These are phyloP conservation scores for Ascochyta pisi DNA, from an alignment of 2,329 filamentous ascomycete species.

Conservation along the genomic window DNA sequence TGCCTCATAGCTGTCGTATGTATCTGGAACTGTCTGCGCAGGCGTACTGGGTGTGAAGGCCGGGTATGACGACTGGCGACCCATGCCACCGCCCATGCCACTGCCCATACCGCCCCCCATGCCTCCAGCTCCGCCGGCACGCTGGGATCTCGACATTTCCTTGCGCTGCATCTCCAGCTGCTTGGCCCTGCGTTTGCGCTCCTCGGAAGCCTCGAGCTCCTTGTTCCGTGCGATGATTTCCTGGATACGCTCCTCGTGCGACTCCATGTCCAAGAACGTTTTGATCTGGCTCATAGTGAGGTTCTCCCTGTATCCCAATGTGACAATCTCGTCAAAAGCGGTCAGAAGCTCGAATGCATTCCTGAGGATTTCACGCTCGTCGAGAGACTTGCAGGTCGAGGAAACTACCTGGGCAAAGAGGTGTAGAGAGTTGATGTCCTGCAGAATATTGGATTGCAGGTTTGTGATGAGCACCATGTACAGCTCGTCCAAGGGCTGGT, in stretches of 20 bases:
- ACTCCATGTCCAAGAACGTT: slow-evolving; percentile 99
- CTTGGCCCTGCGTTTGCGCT: slow-evolving; percentile 98
- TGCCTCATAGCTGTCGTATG: slow-evolving; percentile 94
- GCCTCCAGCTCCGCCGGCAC: slow-evolving; percentile 49
- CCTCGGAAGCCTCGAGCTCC: slow-evolving; percentile 95
- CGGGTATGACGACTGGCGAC: slow-evolving; percentile 82
- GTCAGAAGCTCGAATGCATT: slow-evolving; percentile 96
- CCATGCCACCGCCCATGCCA: slow-evolving; percentile 53
- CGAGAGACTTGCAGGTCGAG: slow-evolving; percentile 93
- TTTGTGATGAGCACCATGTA: slow-evolving; percentile 99
- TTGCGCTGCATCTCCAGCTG: slow-evolving; percentile 99
- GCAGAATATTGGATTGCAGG: slow-evolving; percentile 97
- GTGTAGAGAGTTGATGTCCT: slow-evolving; percentile 98
- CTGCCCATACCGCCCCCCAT: slow-evolving; percentile 48
- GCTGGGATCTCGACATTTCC: slow-evolving; percentile 81
- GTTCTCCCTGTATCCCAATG: slow-evolving; percentile 94
- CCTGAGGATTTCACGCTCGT: slow-evolving; percentile 92
- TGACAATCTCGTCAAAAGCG: slow-evolving; percentile 97
- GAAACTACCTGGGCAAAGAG: slow-evolving; percentile 97
- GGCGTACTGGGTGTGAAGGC: slow-evolving; percentile 84
- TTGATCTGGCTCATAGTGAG: slow-evolving; percentile 96
- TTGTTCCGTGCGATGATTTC: slow-evolving; percentile 81
- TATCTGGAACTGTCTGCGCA: slow-evolving; percentile 72
- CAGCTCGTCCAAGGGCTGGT: slow-evolving; percentile 97
- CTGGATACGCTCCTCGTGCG: slow-evolving; percentile 97